These are phyloP conservation scores for Actinomortierella ambigua DNA, from an alignment of 371 early-diverging fungal genomes.

Conservation along the genomic window DNA sequence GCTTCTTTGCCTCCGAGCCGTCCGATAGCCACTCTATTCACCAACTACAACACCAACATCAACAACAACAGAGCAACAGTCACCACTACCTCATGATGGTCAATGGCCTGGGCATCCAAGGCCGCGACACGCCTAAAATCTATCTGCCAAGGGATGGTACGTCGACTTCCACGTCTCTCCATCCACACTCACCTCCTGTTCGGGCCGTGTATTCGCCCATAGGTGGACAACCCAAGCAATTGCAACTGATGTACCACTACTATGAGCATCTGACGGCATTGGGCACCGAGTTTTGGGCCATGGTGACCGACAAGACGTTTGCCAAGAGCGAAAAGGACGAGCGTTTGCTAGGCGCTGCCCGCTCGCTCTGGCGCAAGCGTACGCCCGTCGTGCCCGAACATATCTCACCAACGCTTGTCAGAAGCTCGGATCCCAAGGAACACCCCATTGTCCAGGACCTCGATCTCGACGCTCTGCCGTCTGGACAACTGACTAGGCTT, in stretches of 20 bases:
- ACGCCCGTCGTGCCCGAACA: conserved; percentile 40
- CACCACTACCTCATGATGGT: conserved; percentile 12
- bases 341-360: conserved; percentile 51
- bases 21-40: too few relatives aligned
- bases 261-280: conserved; percentile 29
- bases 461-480: conserved; percentile 54
- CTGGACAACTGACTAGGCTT: conserved; percentile 55
- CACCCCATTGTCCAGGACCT: conserved; percentile 52
- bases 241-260: conserved; percentile 21
- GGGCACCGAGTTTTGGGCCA: conserved; percentile 55
- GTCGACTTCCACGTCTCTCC: conserved; percentile 23
- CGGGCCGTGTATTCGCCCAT: conserved; percentile 23
- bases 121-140: conserved; percentile 39
- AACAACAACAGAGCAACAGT: too few relatives aligned
- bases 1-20: too few relatives aligned
- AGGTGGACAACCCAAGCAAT: conserved; percentile 20
- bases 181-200: conserved; percentile 28
- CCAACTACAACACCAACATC: too few relatives aligned
- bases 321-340: conserved; percentile 62
- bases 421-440: conserved; percentile 38
- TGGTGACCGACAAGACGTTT: conserved; percentile 54
- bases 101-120: conserved; percentile 31
- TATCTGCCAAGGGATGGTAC: conserved; percentile 24
- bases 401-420: conserved; percentile 13
- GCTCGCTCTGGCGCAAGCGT: conserved; percentile 55